Base-by-base conservation (phyloP, 2,329 filamentous ascomycete genomes). In the Ilyonectria mors-panacis region DNA sequence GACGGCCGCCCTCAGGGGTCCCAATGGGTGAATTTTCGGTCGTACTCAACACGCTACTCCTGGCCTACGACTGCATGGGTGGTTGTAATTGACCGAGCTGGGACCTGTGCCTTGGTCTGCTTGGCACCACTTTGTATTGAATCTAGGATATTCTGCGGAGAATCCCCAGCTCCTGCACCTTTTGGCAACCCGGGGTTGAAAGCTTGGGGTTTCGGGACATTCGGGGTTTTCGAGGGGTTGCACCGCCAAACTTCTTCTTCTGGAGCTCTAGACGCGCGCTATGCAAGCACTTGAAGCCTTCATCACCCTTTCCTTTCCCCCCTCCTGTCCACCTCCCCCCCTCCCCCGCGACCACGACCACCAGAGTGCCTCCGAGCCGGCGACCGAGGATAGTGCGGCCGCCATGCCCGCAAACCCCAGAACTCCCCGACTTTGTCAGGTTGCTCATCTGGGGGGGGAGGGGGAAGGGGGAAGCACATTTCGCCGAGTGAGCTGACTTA, bases 11-110 rank as follows among this genome's bases (percentile, higher is more conserved):
- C 56, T 42, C 30, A 23, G 51, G 55, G 57, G 44, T 66, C 68
- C 71, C 66, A 71, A 78, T 77, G 76, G 77, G 75, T 67, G 70
- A 71, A 77, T 76, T 74, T 77, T 79, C 78, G 78, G 78, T 77
- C 72, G 73, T 79, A 79, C 75, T 79, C 72, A 65, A 69, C 64
- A 65, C 77, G 73, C 76, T 76, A 77, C 70, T 64, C 68, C 70
- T 69, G 61, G 65, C 55, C 64, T 60, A 62, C 63, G 54, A 63
- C 65, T 72, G 69, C 73, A 74, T 68, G 70, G 68, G 60, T 75
- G 68, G 68, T 70, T 70, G 73, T 75, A 75, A 75, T 75, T 75
- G 73, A 75, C 73, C 73, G 73, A 75, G 73, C 59, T 70, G 68
- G 56, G 35, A 26, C 68, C 48, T 53, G 26, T 28, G 63, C 70